Evolutionary conservation across 1,284 basidiomycete genomes (phyloP), one percentile per base, ranked within the genome.

Genomic region (Heterobasidion occidentale): DNA sequence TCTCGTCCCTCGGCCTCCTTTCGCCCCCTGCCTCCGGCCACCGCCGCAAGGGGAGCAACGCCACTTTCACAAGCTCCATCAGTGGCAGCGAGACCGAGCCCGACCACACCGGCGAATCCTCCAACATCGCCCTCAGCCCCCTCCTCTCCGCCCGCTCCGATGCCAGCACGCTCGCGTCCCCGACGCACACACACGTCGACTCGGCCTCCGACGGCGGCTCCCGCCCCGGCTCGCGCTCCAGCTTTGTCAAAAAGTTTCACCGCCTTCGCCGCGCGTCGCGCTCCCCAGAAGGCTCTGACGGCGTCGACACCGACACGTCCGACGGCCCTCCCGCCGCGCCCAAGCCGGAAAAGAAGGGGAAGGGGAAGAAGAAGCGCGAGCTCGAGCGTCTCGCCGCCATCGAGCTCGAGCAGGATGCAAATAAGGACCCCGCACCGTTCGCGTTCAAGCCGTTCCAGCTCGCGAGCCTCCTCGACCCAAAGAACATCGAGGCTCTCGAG

Each of bases 391-490:
- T 64, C 60, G 71, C 59, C 5, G 51, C 60, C 48, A 58, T 72
- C 5, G 75, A 77, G 55, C 66, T 79, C 14, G 68, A 70, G 15
- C 76, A 83, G 62, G 86, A 88, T 62, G 78, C 80, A 46, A 74
- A 74, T n/a, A 76, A 80, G 46, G 82, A 94, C 68, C 83, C 87
- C 0, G 70, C 80, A 0, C 89, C 91, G 0, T 93, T 91, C 67
- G 64, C 66, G 9, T 84, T 88, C 65, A 84, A 81, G 56, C 92
- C 95, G 0, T 83, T 81, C 59, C 75, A 79, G 55, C 84, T 99
- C 6, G 94, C 94, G 19, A 81, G 85, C 59, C 81, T 98, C 51
- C 84, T 98, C 51, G 95, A 98, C 69, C 94, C 94, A 17, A 95
- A 95, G 73, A 83, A 74, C 60, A 64, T 95, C 8, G 78, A 86